phyloP scores from a whole-genome alignment of 1,284 basidiomycete genomes.

The Blastosporella zonata region DNA sequence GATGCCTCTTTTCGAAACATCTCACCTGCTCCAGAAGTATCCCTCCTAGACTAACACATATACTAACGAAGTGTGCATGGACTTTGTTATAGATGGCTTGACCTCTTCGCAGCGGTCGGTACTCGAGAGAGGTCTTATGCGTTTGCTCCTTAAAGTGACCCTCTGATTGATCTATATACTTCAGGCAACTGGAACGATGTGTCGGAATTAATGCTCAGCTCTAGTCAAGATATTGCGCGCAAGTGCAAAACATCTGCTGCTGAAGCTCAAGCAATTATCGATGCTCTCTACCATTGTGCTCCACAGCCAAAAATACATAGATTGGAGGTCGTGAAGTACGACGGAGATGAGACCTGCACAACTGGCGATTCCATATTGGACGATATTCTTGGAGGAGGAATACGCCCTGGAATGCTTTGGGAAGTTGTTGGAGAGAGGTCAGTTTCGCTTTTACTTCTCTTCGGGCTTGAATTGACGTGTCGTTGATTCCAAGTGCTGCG shows the following conservation, averaged over 20 bases:
- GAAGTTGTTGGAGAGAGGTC: slow-evolving; percentile 88
- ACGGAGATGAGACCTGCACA: slow-evolving; percentile 48
- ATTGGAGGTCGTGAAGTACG: slow-evolving; percentile 36
- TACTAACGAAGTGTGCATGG: too few relatives aligned
- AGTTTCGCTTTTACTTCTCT: slow-evolving; percentile 3
- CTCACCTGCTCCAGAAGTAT: too few relatives aligned
- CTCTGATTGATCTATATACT: too few relatives aligned
- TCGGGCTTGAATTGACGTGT: background rate
- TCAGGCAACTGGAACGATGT: slow-evolving; percentile 45
- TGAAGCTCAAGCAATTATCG: slow-evolving; percentile 49
- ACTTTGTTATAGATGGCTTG: too few relatives aligned
- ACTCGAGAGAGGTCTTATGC: background rate
- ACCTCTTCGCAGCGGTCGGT: background rate
- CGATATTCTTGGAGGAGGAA: slow-evolving; percentile 66
- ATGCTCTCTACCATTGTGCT: slow-evolving; percentile 41
- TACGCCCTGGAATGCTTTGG: slow-evolving; percentile 75
- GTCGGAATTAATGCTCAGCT: slow-evolving; percentile 48
- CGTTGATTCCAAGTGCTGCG: slow-evolving; percentile 55
- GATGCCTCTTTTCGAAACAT: too few relatives aligned
- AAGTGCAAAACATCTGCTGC: slow-evolving; percentile 47
- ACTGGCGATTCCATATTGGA: slow-evolving; percentile 74
- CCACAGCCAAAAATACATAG: slow-evolving; percentile 31
- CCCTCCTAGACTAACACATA: too few relatives aligned
- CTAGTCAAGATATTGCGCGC: slow-evolving; percentile 49
- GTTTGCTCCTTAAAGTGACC: too few relatives aligned